A percentile compares a stretch with the other conserved stretches of the same genome.
Conservation (phyloP, 495 filamentous ascomycete species). For the Bathelium albidoporum region DNA sequence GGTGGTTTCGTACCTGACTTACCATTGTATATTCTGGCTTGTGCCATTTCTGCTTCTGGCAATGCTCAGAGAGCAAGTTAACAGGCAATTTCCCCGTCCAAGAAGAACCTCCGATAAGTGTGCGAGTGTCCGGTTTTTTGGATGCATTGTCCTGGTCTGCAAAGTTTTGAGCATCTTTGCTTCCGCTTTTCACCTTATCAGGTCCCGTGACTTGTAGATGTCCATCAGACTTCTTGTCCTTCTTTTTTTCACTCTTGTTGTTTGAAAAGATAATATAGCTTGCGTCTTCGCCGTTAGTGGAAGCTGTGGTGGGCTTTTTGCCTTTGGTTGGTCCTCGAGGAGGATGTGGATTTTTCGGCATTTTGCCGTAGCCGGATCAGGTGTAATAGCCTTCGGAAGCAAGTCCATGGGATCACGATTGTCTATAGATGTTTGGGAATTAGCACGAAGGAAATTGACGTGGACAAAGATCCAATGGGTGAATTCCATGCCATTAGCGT, state of each 20-base stretch:
- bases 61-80: slow-evolving; percentile 86
- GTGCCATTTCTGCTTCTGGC: slow-evolving; percentile 89
- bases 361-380: not conserved
- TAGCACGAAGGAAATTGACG: not conserved
- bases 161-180: slow-evolving; percentile 36
- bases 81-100: slow-evolving; percentile 97
- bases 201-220: not conserved
- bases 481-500: too few species aligned
- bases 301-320: slow-evolving; percentile 23
- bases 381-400: not conserved
- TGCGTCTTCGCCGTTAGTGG: slow-evolving; percentile 37
- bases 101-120: slow-evolving; percentile 84
- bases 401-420: not conserved
- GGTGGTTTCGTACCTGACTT: slow-evolving; percentile 14
- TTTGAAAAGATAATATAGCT: slow-evolving; percentile 62
- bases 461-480: too few species aligned
- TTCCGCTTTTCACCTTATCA: slow-evolving; percentile 19
- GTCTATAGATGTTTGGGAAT: not conserved
- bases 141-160: slow-evolving; percentile 40
- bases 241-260: slow-evolving; percentile 45
- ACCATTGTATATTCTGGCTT: slow-evolving; percentile 85
- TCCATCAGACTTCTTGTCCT: slow-evolving; percentile 31
- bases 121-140: slow-evolving; percentile 71
- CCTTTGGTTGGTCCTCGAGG: slow-evolving; percentile 17
- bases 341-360: slow-evolving; percentile 25